A percentile compares a stretch with the other conserved stretches of the same genome.
These are phyloP conservation scores for Talaromyces funiculosus DNA, from an alignment of 2,329 filamentous ascomycete genomes.

Conservation along the genomic window DNA sequence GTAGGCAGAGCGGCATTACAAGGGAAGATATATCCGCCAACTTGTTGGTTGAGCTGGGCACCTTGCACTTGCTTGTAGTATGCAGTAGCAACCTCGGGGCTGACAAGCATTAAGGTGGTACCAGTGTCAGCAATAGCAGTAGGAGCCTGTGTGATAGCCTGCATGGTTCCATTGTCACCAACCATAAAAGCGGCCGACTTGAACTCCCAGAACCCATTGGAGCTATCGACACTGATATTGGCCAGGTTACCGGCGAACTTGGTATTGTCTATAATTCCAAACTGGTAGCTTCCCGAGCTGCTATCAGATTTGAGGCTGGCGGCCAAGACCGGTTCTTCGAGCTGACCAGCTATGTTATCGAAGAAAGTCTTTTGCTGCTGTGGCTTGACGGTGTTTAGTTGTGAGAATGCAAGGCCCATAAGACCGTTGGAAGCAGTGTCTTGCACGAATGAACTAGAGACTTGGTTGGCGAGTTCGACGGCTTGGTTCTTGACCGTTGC, in stretches of 20 bases:
- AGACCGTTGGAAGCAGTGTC: conserved; percentile 63
- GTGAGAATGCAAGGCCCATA: conserved; percentile 61
- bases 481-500: conserved; percentile 57
- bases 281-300: conserved; percentile 63
- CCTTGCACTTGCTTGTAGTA: conserved; percentile 56
- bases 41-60: conserved; percentile 39
- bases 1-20: conserved; percentile 51
- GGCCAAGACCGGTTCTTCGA: conserved; percentile 64
- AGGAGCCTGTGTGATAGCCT: conserved; percentile 27
- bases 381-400: conserved; percentile 60
- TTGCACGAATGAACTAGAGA: conserved; percentile 54
- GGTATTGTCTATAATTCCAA: conserved; percentile 61
- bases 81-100: conserved; percentile 49
- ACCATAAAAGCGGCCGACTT: conserved; percentile 53
- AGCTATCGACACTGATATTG: conserved; percentile 57
- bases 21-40: conserved; percentile 53
- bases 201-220: conserved; percentile 66
- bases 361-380: conserved; percentile 66
- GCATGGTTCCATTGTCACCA: conserved; percentile 33
- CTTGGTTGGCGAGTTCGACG: conserved; percentile 59
- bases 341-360: conserved; percentile 58
- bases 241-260: conserved; percentile 60
- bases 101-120: conserved; percentile 60
- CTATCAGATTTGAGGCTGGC: conserved; percentile 57
- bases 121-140: conserved; percentile 63